A percentile compares a stretch with the other conserved stretches of the same genome.
phyloP scores from a whole-genome alignment of 345 rosid species.

The Boechera divaricarpa region DNA sequence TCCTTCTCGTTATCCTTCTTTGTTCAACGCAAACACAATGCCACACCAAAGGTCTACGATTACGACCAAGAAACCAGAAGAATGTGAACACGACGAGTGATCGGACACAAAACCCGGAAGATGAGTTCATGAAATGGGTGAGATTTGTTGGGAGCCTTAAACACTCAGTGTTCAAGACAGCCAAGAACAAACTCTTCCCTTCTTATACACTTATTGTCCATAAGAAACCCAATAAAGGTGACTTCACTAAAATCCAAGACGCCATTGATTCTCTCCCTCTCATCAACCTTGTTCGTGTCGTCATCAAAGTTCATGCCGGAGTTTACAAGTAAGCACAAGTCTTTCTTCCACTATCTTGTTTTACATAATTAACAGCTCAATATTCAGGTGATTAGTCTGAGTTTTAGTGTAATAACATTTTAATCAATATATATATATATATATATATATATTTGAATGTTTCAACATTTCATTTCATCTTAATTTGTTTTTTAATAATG shows the following conservation, averaged over 20 bases:
- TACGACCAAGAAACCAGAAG: slow-evolving; percentile 48
- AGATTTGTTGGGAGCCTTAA: slow-evolving; percentile 78
- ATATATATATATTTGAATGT: not conserved
- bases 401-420: not conserved
- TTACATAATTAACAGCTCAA: not conserved
- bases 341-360: not conserved
- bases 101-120: slow-evolving; percentile 66
- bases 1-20: slow-evolving; percentile 48
- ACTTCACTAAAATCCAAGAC: slow-evolving; percentile 86
- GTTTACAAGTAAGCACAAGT: slow-evolving; percentile 78
- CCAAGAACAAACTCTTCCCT: slow-evolving; percentile 90
- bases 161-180: slow-evolving; percentile 76
- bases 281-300: slow-evolving; percentile 80
- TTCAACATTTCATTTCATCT: no score
- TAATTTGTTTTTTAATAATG: no score
- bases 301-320: slow-evolving; percentile 93
- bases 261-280: slow-evolving; percentile 94
- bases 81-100: slow-evolving; percentile 51
- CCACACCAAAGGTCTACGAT: slow-evolving; percentile 74
- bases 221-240: slow-evolving; percentile 67
- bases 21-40: slow-evolving; percentile 49
- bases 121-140: slow-evolving; percentile 94
- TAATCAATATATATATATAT: not conserved
- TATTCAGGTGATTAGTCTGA: not conserved
- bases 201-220: slow-evolving; percentile 68